Evolutionary conservation across 2,329 filamentous ascomycete species (phyloP).

Genomic region (Aphanoascus verrucosus): DNA sequence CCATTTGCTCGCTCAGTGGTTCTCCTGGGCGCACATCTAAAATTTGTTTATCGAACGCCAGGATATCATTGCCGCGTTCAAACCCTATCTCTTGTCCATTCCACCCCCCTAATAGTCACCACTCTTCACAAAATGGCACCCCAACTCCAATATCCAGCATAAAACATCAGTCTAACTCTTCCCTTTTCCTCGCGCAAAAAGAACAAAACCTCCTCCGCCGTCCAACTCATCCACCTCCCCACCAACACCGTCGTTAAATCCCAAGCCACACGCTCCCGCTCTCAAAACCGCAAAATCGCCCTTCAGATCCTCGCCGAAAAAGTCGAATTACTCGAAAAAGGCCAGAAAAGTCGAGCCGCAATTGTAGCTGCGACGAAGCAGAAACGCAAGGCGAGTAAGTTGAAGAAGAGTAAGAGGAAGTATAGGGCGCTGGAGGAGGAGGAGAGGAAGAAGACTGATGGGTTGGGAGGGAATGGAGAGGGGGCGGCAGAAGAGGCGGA

Average conservation of each 20-base stretch:
- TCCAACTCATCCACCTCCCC: constrained; percentile 81
- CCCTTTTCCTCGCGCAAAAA: constrained; percentile 15
- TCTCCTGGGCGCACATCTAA: too few species aligned
- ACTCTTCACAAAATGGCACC: too few species aligned
- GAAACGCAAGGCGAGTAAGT: constrained; percentile 36
- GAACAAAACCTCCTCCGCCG: constrained; percentile 96
- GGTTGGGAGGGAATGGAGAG: constrained; percentile 13
- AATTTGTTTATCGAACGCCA: too few species aligned
- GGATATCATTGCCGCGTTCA: too few species aligned
- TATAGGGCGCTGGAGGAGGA: constrained; percentile 31
- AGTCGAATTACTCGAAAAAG: constrained; percentile 64
- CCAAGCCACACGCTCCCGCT: constrained; percentile 77
- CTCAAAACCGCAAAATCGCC: constrained; percentile 79
- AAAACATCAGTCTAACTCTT: background rate
- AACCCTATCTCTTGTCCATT: too few species aligned
- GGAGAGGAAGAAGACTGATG: constrained; percentile 14
- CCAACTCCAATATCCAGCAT: background rate
- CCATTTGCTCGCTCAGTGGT: too few species aligned
- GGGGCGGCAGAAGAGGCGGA: constrained; percentile 12
- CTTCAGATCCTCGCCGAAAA: constrained; percentile 64
- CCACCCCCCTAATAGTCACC: too few species aligned
- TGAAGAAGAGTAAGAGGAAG: constrained; percentile 37
- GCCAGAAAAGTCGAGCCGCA: constrained; percentile 60
- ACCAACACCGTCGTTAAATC: constrained; percentile 90
- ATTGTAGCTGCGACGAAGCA: constrained; percentile 84